Conservation (phyloP, 2,329 filamentous ascomycete genomes). For the Paraconiothyrium sp. region DNA sequence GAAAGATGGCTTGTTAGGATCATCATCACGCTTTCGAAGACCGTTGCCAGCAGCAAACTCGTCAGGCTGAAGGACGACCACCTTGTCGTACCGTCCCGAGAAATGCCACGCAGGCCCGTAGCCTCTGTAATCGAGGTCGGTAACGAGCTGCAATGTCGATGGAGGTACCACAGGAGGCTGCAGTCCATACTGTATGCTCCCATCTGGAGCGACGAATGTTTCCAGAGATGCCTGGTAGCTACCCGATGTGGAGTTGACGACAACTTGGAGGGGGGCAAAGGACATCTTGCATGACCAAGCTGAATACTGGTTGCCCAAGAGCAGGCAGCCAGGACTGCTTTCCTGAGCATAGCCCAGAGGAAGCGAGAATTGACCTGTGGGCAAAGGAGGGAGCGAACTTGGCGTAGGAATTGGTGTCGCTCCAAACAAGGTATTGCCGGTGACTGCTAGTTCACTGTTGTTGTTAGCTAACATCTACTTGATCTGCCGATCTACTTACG, state of each 20-base stretch:
- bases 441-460: conserved; percentile 54
- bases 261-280: conserved; percentile 44
- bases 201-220: conserved; percentile 44
- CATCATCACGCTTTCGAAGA: conserved; percentile 32
- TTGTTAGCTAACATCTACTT: conserved; percentile 25
- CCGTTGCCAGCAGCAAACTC: conserved; percentile 44
- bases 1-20: conserved; percentile 29
- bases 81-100: conserved; percentile 69
- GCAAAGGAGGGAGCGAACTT: conserved; percentile 54
- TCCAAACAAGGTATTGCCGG: conserved; percentile 58
- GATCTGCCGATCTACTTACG: conserved; percentile 34
- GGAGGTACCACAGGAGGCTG: conserved; percentile 64
- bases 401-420: conserved; percentile 61
- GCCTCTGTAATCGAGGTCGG: conserved; percentile 64
- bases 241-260: conserved; percentile 29
- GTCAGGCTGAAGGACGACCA: conserved; percentile 63
- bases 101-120: conserved; percentile 73
- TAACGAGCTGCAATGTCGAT: conserved; percentile 63
- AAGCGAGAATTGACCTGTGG: conserved; percentile 61
- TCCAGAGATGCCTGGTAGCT: conserved; percentile 33
- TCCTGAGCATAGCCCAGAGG: conserved; percentile 58
- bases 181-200: conserved; percentile 66
- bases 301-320: conserved; percentile 54
- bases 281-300: conserved; percentile 62
- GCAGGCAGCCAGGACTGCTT: conserved; percentile 60